Conservation (phyloP, 2,329 filamentous ascomycete genomes). For the Cytospora piceae region DNA sequence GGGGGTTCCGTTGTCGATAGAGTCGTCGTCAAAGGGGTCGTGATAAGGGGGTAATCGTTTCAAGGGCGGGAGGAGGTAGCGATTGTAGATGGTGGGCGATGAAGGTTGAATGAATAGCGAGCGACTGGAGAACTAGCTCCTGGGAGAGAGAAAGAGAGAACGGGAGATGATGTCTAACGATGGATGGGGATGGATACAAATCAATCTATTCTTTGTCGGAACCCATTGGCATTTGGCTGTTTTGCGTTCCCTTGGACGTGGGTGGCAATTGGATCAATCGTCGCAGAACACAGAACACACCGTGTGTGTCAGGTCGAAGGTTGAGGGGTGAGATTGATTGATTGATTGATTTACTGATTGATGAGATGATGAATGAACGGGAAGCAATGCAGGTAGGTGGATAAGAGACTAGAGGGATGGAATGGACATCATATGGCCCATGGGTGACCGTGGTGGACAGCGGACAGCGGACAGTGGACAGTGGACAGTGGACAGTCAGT, state of each 20-base stretch:
- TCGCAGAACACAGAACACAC: slow-evolving; percentile 11
- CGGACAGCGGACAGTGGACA: background rate
- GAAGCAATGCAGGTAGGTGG: slow-evolving; percentile 1
- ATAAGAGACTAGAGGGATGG: background rate
- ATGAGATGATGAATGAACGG: slow-evolving; percentile 14
- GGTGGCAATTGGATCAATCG: slow-evolving; percentile 8
- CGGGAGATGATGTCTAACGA: background rate
- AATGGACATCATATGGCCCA: background rate
- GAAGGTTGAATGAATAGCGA: slow-evolving; percentile 19
- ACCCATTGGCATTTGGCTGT: slow-evolving; percentile 13
- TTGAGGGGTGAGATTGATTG: background rate
- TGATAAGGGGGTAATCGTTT: slow-evolving; percentile 14
- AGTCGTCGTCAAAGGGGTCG: slow-evolving; percentile 21
- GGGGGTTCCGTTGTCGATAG: background rate
- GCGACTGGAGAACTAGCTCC: slow-evolving; percentile 28
- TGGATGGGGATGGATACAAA: background rate
- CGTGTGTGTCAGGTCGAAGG: slow-evolving; percentile 1
- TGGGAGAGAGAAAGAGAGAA: slow-evolving; percentile 5
- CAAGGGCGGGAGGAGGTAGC: slow-evolving; percentile 17
- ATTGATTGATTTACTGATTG: slow-evolving; percentile 15
- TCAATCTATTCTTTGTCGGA: slow-evolving; percentile 18
- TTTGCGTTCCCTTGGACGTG: slow-evolving; percentile 3
- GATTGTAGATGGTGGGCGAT: background rate
- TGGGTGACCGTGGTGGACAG: slow-evolving; percentile 7
- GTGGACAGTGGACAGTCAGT: too few relatives aligned